These are phyloP conservation scores for Prunus armeniaca DNA, from an alignment of 306 rosid species.

Conservation along the genomic window DNA sequence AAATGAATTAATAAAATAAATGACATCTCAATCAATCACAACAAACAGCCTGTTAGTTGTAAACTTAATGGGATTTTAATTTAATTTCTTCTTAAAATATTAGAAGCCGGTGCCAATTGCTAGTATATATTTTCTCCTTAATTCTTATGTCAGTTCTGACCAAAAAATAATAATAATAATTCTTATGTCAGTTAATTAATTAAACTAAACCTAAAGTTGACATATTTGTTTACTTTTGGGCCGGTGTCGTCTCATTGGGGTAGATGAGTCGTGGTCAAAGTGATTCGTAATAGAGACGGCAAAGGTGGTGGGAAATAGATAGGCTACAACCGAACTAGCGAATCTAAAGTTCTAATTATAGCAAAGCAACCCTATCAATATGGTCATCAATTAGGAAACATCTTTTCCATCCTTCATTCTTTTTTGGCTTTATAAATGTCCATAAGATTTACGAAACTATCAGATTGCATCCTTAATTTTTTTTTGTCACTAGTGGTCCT, in stretches of 20 bases:
- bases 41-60: background rate
- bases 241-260: background rate
- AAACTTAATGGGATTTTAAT: background rate
- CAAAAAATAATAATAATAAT: too few relatives aligned
- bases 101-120: background rate
- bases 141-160: background rate
- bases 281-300: background rate
- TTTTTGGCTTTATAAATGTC: too few relatives aligned
- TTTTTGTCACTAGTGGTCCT: too few relatives aligned
- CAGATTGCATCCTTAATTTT: too few relatives aligned
- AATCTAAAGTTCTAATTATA: too few relatives aligned
- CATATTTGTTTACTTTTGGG: background rate
- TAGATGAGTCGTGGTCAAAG: background rate
- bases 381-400: too few relatives aligned
- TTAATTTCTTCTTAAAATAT: background rate
- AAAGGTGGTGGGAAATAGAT: background rate
- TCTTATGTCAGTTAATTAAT: background rate
- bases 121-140: background rate
- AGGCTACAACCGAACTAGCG: background rate
- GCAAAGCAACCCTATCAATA: too few relatives aligned
- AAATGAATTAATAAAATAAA: too few relatives aligned
- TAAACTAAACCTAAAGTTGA: background rate
- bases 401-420: too few relatives aligned
- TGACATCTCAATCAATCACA: background rate
- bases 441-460: too few relatives aligned